Percentiles rank a stretch among this genome's conserved stretches.
phyloP scores from a whole-genome alignment of 2,329 filamentous ascomycete species.

The Ophiostoma triangulosporum region DNA sequence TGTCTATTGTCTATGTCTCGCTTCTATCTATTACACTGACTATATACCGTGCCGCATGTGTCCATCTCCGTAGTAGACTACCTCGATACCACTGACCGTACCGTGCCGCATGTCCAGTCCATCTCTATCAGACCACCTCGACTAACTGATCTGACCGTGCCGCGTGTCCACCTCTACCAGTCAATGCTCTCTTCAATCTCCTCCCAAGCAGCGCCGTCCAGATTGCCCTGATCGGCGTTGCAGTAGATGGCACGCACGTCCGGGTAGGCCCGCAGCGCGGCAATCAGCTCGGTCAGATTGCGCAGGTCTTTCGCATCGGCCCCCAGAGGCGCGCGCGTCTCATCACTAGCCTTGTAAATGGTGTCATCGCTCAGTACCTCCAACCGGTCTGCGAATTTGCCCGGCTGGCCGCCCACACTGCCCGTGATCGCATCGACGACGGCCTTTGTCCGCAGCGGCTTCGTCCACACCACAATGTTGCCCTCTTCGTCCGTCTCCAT shows the following conservation, averaged over 20 bases:
- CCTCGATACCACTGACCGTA: no score
- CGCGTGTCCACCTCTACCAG: slow-evolving; percentile 15
- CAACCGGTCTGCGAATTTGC: slow-evolving; percentile 36
- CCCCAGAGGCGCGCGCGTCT: slow-evolving; percentile 47
- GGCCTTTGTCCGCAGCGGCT: slow-evolving; percentile 49
- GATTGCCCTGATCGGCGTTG: slow-evolving; percentile 44
- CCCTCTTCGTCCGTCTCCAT: slow-evolving; percentile 52
- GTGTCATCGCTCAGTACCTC: slow-evolving; percentile 66
- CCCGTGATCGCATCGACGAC: slow-evolving; percentile 45
- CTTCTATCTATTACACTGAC: neutral
- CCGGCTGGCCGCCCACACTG: slow-evolving; percentile 27
- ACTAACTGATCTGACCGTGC: no score
- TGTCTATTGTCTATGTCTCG: neutral
- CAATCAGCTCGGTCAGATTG: slow-evolving; percentile 45
- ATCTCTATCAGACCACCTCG: no score
- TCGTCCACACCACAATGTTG: slow-evolving; percentile 56
- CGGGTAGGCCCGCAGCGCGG: slow-evolving; percentile 48
- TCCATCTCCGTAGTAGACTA: no score
- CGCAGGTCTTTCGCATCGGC: slow-evolving; percentile 43
- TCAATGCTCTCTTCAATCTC: slow-evolving; percentile 36
- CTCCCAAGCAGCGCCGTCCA: slow-evolving; percentile 41
- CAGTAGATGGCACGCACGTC: slow-evolving; percentile 70
- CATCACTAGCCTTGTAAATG: slow-evolving; percentile 71
- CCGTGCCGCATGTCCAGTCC: no score
- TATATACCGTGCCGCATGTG: no score